Base-by-base conservation (phyloP, 2,329 filamentous ascomycete genomes). In the Colletotrichum sp. region DNA sequence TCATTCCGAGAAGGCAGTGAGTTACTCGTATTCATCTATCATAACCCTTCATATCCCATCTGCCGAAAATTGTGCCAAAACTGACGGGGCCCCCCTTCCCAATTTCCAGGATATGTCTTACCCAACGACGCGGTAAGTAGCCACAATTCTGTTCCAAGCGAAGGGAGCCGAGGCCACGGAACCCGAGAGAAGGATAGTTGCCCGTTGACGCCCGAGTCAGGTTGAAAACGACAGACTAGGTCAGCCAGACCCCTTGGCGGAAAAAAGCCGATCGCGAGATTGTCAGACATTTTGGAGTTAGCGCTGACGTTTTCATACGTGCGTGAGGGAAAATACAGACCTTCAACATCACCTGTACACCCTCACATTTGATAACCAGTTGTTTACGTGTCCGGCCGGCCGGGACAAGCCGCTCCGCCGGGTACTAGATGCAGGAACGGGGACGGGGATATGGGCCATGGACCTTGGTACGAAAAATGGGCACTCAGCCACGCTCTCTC, bases 351-450 rank as follows among this genome's bases (percentile, higher is more conserved):
- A 81, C 28, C 60, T 83, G 10, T 81, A 78, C 24, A 76, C 74
- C 49, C 71, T 81, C 52, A 81, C 81, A 2, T 78, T 81, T n/a
- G 78, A 81, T 28, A 78, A 78, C 49, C 77, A 78, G 30, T 77
- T 82, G 26, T 71, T 79, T 13, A 24, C 81, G 12, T 78, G 79
- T 21, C 76, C 80, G 36, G 68, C 69, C 13, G 73, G 76, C 16
- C 66, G 75, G 60, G 57, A 71, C 28, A 75, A 39, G 16, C 73
- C 77, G 6, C 55, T 49, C 8, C 65, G 39, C 13, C 77, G 77
- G n/a, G 81, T 86, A 9, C 81, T 90, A 2, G 89, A 90, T 79
- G 79, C 88, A 30, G 88, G 88, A n/a, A 89, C 87, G 3, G 88
- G 88, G 0, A 90, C 88, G 4, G 88, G 88, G 21, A 80, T 84